These are phyloP conservation scores for Zygoascus hellenicus DNA, from an alignment of 1,139 yeast genomes.

Conservation along the genomic window DNA sequence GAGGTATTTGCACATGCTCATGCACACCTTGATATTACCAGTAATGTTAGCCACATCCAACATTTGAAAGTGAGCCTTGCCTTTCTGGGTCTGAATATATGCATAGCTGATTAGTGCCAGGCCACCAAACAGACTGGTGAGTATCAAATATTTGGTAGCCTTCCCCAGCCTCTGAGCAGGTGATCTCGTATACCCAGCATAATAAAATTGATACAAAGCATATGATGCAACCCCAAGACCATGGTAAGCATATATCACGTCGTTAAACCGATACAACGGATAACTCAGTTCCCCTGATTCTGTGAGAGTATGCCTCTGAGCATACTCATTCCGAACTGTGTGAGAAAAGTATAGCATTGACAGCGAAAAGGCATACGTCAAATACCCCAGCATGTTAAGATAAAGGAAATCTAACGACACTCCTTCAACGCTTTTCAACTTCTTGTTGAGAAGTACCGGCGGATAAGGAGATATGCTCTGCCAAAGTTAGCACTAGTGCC, in stretches of 20 bases:
- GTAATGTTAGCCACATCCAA: conserved; percentile 39
- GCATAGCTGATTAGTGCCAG: conserved; percentile 24
- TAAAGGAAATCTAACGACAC: conserved; percentile 40
- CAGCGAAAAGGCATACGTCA: conserved; percentile 39
- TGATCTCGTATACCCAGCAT: conserved; percentile 33
- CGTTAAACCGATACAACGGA: conserved; percentile 43
- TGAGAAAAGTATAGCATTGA: conserved; percentile 35
- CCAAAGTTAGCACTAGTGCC: conserved; percentile 8
- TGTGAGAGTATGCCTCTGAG: conserved; percentile 27
- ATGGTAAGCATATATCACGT: conserved; percentile 41
- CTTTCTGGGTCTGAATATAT: conserved; percentile 17
- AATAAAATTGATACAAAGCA: conserved; percentile 36
- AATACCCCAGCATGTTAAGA: conserved; percentile 41
- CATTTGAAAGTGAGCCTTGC: conserved; percentile 26
- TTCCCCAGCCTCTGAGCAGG: conserved; percentile 28
- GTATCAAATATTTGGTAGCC: conserved; percentile 20
- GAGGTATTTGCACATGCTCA: conserved; percentile 54
- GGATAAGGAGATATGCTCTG: conserved; percentile 46
- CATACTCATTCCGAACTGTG: conserved; percentile 38
- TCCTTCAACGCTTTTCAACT: conserved; percentile 41
- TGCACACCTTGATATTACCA: conserved; percentile 47
- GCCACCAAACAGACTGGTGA: conserved; percentile 18
- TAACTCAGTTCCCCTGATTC: conserved; percentile 23
- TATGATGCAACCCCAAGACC: conserved; percentile 36
- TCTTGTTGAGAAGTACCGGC: conserved; percentile 36